Evolutionary conservation across 768 basidiomycete species (phyloP), one percentile per base, ranked within the genome.

Genomic region (Clitopilus hobsonii): DNA sequence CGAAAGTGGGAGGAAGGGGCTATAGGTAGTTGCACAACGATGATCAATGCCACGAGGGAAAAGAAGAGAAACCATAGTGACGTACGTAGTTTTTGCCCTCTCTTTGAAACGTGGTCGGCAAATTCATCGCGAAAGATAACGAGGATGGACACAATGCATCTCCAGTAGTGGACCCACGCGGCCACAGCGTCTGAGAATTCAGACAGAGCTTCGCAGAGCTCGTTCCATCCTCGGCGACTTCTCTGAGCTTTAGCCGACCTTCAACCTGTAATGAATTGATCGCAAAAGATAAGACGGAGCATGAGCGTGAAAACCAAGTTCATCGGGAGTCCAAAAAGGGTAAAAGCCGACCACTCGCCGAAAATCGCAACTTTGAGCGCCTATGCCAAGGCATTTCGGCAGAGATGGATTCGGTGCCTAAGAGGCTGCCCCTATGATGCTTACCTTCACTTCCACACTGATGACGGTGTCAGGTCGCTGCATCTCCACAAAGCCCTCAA

Each of bases 1-100:
- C 74, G 57, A 83, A 85, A 11, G 82, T 87, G 0, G 89, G 89
- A 20, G 89, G 89, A 22, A 91, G 72, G 41, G 82, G 74, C 88
- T 90, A 53, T 28, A 13, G 49, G n/a, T 13, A n/a, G 26, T 8
- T 25, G 14, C 22, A 1, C 48, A 51, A 10, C n/a, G 13, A 22
- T 32, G 10, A 51, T 6, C 24, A 10, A 8, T 28, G 5, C 3
- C 11, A 28, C 16, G n/a, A 27, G 18, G 10, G 30, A 28, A 27
- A 27, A 27, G n/a, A 32, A 27, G 11, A 51, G 26, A 49, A n/a
- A n/a, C n/a, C 41, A 28, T 1, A 14, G 22, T 5, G 14, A 58
- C 48, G 49, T 74, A 89, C 88, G 72, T 85, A 88, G 5, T 72
- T 79, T 50, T 74, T 76, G 22, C 74, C 78, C 25, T 82, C 79